Evolutionary conservation across 192 early-diverging fungal species (phyloP), one percentile per base, ranked within the genome.

Genomic region (Pilaira anomala): DNA sequence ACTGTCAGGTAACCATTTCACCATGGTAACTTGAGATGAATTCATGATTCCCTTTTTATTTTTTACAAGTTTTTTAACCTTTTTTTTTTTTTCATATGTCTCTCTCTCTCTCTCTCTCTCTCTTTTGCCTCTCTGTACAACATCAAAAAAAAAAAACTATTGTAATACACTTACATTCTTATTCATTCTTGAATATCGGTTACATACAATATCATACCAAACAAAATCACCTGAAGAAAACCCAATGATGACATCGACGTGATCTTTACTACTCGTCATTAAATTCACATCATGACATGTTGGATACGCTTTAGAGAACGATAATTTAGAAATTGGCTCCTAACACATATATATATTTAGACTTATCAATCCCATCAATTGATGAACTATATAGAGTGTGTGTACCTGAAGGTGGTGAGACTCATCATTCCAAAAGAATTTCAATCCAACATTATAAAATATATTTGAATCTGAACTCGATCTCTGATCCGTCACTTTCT

Each of bases 1-100:
- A 0, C 90, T 91, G 11, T 83, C 87, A 0, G 97, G 97, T 56
- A 97, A 72, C 95, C 95, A 98, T 72, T 86, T 87, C 5, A 97
- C 79, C 62, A 84, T 84, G 7, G 89, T 88, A 8, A 96, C 90
- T 11, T 84, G 77, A 5, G 83, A 77, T 48, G 76, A 76, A 41
- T 80, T 83, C 50, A 94, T 87, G 2, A 80, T 69, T n/a, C 85
- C 86, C 83, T 88, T 61, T 14, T 46, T 40, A 8, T 40, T 40
- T 5, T 40, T 12, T 40, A 40, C n/a, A n/a, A n/a, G n/a, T n/a
- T n/a, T n/a, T n/a, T n/a, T n/a, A n/a, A n/a, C n/a, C 33, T 4
- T 36, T 36, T 36, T 36, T 36, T 36, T 36, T 33, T 3, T 33
- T 33, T 33, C n/a, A n/a, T n/a, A n/a, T n/a, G n/a, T n/a, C n/a